Conservation (phyloP, 768 basidiomycete genomes). For the Tricholoma bakamatsutake region DNA sequence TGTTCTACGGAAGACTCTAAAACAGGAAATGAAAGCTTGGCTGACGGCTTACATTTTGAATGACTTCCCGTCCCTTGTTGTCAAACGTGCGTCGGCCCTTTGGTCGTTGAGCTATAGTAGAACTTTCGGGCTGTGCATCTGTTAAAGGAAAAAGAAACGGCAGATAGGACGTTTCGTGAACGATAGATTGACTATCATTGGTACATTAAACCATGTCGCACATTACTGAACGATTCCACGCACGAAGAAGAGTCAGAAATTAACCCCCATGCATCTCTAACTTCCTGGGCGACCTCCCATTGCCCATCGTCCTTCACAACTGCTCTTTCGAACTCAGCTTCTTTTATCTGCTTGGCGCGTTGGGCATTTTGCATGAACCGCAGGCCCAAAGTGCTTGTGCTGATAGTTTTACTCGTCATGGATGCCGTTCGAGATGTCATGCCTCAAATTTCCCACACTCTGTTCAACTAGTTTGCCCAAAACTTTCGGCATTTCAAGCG, state of each 20-base stretch:
- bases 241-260: constrained; percentile 14
- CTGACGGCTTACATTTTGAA: constrained; percentile 16
- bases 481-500: too few species aligned
- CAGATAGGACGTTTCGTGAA: constrained; percentile 58
- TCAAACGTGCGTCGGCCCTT: constrained; percentile 54
- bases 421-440: background rate
- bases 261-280: constrained; percentile 48
- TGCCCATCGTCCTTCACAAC: constrained; percentile 56
- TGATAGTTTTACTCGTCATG: constrained; percentile 48
- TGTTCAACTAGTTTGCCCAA: too few species aligned
- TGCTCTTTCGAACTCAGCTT: constrained; percentile 45
- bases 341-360: constrained; percentile 44
- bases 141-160: constrained; percentile 51
- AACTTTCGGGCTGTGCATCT: constrained; percentile 15
- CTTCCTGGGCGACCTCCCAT: constrained; percentile 54
- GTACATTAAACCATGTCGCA: background rate
- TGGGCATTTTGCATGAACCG: constrained; percentile 73
- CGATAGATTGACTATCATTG: constrained; percentile 23
- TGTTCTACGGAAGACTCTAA: constrained; percentile 15
- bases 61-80: constrained; percentile 44
- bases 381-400: constrained; percentile 57
- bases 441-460: too few species aligned
- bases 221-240: constrained; percentile 11
- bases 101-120: constrained; percentile 17
- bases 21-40: constrained; percentile 7